Conservation (phyloP, 208 protist genomes). For the Leishmania tropica region DNA sequence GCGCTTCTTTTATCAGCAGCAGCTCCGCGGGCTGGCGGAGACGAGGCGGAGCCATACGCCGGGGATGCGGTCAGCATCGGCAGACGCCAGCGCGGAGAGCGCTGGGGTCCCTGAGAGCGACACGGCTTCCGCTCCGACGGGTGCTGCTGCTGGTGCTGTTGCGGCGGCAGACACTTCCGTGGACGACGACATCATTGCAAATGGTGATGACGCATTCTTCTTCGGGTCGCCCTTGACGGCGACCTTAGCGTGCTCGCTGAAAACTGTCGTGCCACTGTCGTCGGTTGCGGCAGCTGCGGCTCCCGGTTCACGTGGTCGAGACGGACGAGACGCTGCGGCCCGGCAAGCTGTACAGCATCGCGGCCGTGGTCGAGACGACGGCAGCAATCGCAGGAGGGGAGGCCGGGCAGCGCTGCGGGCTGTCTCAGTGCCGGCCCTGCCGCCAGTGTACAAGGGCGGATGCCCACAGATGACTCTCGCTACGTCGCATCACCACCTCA, state of each 20-base stretch:
- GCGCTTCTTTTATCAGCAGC: constrained; percentile 57
- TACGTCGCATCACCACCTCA: constrained; percentile 1
- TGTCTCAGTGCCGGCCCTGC: constrained; percentile 51
- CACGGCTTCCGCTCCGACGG: too few relatives aligned
- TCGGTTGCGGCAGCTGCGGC: neutral
- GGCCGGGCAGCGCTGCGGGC: constrained; percentile 29
- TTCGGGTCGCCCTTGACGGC: constrained; percentile 25
- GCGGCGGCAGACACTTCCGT: neutral
- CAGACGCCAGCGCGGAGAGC: neutral
- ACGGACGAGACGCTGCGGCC: neutral
- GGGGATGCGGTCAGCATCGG: neutral
- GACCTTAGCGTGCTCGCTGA: neutral
- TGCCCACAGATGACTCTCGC: constrained; percentile 12
- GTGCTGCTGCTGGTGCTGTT: neutral
- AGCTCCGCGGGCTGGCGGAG: constrained; percentile 28
- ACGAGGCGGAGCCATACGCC: neutral
- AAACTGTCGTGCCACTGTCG: neutral
- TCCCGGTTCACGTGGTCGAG: neutral
- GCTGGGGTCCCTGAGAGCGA: neutral
- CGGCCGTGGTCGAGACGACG: neutral
- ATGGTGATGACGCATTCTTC: constrained; percentile 14
- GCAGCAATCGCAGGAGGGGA: neutral
- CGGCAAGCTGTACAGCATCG: neutral
- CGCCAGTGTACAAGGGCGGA: constrained; percentile 25
- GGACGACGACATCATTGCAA: constrained; percentile 7